Base-by-base conservation (phyloP, 2,329 filamentous ascomycete species). In the Aspergillus caelatus region DNA sequence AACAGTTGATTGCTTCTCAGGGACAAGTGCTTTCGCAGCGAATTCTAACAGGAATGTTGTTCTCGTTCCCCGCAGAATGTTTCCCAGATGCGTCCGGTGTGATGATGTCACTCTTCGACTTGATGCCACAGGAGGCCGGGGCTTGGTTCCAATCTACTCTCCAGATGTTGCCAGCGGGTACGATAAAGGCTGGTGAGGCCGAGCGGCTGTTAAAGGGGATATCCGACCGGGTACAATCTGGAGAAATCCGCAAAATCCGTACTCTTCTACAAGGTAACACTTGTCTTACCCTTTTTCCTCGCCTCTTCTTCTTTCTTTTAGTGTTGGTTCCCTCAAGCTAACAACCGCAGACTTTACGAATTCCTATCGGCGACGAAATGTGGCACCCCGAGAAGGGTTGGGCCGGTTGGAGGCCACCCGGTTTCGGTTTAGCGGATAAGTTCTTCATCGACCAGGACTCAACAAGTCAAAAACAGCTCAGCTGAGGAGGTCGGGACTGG, bases 41-140 rank as follows among this genome's bases (percentile, higher is more conserved):
- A 67, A 89, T 96, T 62, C 85, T 99, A 81, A 95, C 94, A 1
- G 95, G 95, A 64, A 96, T 99, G 94, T 98, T 99, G 94, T 97
- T 97, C 77, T 96, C 91, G 0, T 99, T 99, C 80, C 96, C 95
- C 0, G 88, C 92, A 50, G 95, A 98, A 77, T 97, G 94, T 80
- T 96, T 98, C 74, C 90, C 94, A 0, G 95, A 99, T 75, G 94
- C 93, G 19, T 97, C 93, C 56, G 94, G 93, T 5, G 92, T 97
- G n/a, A 81, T 99, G 58, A 87, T 99, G 64, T 89, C 90, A 4
- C 84, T 98, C 67, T 97, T 99, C 75, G 91, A 97, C 76, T 82
- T 98, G 46, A 83, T 96, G 74, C 95, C 95, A 0, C 83, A 87
- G 60, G 86, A 95, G 74, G 92, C 93, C 16, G 88, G 91, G 1